phyloP scores from a whole-genome alignment of 2,329 filamentous ascomycete genomes.

The Stemphylium vesicarium region DNA sequence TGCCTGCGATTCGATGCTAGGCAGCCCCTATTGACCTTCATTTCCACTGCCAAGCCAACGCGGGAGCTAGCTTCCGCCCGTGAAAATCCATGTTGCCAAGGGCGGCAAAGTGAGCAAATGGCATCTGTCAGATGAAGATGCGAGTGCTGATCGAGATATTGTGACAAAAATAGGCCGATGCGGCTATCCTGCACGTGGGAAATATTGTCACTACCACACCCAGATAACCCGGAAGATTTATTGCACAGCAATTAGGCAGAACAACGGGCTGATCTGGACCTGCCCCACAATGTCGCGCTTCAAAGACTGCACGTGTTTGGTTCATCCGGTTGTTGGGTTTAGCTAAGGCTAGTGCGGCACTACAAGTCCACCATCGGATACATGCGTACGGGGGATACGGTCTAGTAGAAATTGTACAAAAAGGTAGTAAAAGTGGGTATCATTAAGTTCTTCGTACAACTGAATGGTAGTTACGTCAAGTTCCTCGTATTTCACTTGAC shows the following conservation, averaged over 20 bases:
- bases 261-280: not conserved
- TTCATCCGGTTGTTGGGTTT: no score
- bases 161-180: no score
- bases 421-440: constrained; percentile 19
- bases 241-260: not conserved
- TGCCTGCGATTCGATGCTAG: constrained; percentile 6
- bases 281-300: no score
- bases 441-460: constrained; percentile 3
- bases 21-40: constrained; percentile 4
- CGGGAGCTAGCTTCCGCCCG: constrained; percentile 3
- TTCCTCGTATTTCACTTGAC: no score
- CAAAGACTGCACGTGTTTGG: no score
- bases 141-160: not conserved
- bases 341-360: not conserved
- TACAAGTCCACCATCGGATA: not conserved
- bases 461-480: not conserved
- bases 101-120: not conserved
- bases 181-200: no score
- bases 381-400: not conserved
- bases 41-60: constrained; percentile 13
- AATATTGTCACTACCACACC: not conserved
- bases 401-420: not conserved
- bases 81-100: constrained; percentile 3
- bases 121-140: not conserved
- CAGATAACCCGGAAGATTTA: not conserved